Conservation (phyloP, 306 rosid species). For the Ammopiptanthus mongolicus region DNA sequence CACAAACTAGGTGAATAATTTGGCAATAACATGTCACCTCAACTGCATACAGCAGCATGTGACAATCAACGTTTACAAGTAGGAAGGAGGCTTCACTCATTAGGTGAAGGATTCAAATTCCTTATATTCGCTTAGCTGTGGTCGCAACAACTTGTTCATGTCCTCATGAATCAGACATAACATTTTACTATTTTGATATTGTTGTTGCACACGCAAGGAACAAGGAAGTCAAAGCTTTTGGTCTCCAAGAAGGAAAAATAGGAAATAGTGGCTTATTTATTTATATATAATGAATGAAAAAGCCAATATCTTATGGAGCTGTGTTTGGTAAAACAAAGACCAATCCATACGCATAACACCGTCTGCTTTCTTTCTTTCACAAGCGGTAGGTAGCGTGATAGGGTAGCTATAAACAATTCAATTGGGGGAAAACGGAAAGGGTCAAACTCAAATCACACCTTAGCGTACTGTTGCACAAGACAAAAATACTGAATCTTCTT, state of each 20-base stretch:
- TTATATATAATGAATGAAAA: not conserved
- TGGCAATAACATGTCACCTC: slow-evolving; percentile 8
- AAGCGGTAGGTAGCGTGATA: not conserved
- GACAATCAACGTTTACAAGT: not conserved
- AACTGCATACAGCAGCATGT: not conserved
- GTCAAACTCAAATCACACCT: slow-evolving; percentile 10
- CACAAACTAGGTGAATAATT: not conserved
- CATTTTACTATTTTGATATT: not conserved
- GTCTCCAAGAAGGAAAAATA: not conserved
- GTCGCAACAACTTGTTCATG: not conserved
- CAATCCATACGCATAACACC: not conserved
- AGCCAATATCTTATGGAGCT: too few relatives aligned
- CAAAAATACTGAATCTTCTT: not conserved
- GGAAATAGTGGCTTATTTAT: not conserved
- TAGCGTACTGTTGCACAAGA: not conserved
- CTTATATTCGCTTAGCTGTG: not conserved
- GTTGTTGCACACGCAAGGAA: not conserved
- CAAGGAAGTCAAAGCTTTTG: slow-evolving; percentile 20
- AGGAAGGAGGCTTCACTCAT: not conserved
- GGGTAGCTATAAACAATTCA: not conserved
- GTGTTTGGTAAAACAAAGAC: slow-evolving; percentile 2
- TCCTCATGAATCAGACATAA: not conserved
- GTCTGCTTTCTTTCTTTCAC: not conserved
- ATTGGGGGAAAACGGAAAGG: not conserved
- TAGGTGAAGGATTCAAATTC: not conserved